These are phyloP conservation scores for Botrytis byssoidea DNA, from an alignment of 2,329 filamentous ascomycete species.

Conservation along the genomic window DNA sequence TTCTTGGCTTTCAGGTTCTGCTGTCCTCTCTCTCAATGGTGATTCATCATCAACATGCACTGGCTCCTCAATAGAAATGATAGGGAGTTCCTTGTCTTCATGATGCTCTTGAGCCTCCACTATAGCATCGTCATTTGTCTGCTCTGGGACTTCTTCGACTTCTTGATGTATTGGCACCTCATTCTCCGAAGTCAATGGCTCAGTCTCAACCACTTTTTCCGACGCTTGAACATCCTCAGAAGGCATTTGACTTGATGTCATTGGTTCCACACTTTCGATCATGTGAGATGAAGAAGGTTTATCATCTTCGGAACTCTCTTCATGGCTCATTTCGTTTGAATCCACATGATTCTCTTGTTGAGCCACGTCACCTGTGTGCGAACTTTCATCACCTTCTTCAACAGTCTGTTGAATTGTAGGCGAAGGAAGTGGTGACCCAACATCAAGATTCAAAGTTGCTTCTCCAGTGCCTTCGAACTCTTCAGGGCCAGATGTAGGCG, in stretches of 20 bases:
- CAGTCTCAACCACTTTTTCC: background rate
- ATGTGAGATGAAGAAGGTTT: background rate
- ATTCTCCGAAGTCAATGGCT: background rate
- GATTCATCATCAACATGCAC: background rate
- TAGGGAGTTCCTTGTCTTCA: background rate
- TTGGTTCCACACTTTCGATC: background rate
- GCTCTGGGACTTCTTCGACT: background rate
- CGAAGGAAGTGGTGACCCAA: conserved; percentile 6
- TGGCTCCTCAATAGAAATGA: background rate
- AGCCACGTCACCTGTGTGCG: background rate
- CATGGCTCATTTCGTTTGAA: background rate
- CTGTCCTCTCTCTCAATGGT: background rate
- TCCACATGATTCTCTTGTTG: background rate
- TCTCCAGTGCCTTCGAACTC: conserved; percentile 8
- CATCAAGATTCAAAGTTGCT: conserved; percentile 5
- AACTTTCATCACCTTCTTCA: background rate
- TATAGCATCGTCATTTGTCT: background rate
- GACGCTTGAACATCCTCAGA: background rate
- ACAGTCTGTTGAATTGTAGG: background rate
- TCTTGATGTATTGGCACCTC: background rate
- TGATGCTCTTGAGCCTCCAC: background rate
- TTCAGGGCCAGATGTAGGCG: background rate
- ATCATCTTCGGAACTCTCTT: background rate
- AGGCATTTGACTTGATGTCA: background rate
- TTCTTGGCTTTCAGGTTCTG: background rate